Evolutionary conservation across 768 basidiomycete species (phyloP), one percentile per base, ranked within the genome.

Genomic region (Termitomyces sp.): DNA sequence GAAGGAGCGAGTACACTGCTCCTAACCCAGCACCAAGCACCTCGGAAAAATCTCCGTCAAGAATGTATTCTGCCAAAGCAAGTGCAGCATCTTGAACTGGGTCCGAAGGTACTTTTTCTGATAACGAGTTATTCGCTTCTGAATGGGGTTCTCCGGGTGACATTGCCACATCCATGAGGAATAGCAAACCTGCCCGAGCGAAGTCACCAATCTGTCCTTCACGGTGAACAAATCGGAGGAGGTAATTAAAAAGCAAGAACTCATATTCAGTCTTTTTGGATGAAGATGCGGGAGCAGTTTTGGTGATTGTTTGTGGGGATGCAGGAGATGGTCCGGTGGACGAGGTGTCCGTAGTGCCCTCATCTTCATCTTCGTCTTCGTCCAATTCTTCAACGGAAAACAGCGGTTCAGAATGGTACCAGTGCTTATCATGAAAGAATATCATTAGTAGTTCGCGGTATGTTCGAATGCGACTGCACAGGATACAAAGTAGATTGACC

Each of bases 21-120:
- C 93, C 88, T 11, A 98, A 68, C 15, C 94, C 93, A 3, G 96
- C 96, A 17, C 87, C 93, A 45, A 98, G 81, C 11, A 98, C 96
- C 60, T 98, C 94, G n/a, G 93, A 92, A 68, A 97, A 96, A 70
- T 98, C 96, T n/a, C 94, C 92, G 64, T 96, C 92, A 17, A 97
- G 79, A 50, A 98, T 90, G 66, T 93, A 97, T 66, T 95, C 93
- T 19, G 92, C 92, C 38, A 98, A 75, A 8, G 91, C 89, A 42
- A 95, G 76, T 1, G 89, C 88, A 1, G 93, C 91, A 65, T 94
- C 93, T 30, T 82, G 82, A 41, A 92, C 81, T 3, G 93, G 87
- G 66, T 96, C 92, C 5, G 68, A 52, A 10, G 67, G 63, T 5
- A 61, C 41, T 21, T 53, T 50, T 42, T 73, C 75, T 42, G 69